Base-by-base conservation (phyloP, 495 filamentous ascomycete species). In the Aspergillus nanangensis region DNA sequence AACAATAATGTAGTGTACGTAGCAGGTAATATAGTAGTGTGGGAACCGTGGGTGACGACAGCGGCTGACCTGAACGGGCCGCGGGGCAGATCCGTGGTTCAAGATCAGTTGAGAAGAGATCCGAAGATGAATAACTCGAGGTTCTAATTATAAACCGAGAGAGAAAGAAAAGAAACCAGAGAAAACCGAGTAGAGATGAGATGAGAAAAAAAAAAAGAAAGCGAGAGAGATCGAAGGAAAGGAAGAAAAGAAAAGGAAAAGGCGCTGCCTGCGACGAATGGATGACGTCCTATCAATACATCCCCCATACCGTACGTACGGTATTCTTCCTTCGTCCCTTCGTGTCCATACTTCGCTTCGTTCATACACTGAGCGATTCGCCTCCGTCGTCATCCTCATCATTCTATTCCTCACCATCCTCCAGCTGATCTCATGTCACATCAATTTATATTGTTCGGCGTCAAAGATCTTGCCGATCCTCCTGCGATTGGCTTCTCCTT, bases 41-140 rank as follows among this genome's bases (percentile, higher is more conserved):
- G 41, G 32, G 49, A 57, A 62, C 56, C 53, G 60, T 57, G 60
- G 58, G 45, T 62, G 59, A 55, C 51, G 53, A 52, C 38, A 48
- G 53, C 56, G 53, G 59, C 41, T 59, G 56, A 62, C 59, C 45
- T 39, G 40, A 14, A 38, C 44, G 47, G 44, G 48, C 51, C 36
- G 41, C 34, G 54, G 47, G 41, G 20, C 14, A 40, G 15, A 37
- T 31, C 21, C 19, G 45, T 40, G 46, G 42, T 38, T 34, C 18
- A 37, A 14, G 35, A 24, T 31, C 40, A 44, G 44, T n/a, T n/a
- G n/a, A n/a, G n/a, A n/a, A n/a, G n/a, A n/a, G n/a, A n/a, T n/a
- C n/a, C n/a, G n/a, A n/a, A n/a, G n/a, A n/a, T n/a, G n/a, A n/a
- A n/a, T n/a, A n/a, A n/a, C n/a, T n/a, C n/a, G n/a, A n/a, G n/a